Evolutionary conservation across 2,329 filamentous ascomycete species (phyloP), one percentile per base, ranked within the genome.

Genomic region (Neofusicoccum sp.): DNA sequence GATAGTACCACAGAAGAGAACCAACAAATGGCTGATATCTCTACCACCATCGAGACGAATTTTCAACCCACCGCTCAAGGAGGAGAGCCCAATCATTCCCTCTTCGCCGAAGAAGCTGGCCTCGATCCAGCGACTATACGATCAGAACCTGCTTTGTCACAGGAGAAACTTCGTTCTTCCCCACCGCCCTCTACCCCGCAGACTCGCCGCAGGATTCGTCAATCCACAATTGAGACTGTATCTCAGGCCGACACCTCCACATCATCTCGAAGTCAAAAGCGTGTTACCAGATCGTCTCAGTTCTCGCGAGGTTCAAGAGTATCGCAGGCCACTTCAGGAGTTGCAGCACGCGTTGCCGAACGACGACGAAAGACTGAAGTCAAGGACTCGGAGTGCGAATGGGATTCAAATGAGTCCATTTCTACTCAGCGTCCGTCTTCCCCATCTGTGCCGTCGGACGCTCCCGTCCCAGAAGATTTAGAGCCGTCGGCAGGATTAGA

Each of bases 351-450:
- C 14, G 59, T 57, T 1, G 41, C 51, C 9, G 30, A 43, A 7
- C 33, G 49, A 16, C 49, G 49, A 4, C 28, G 59, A 14, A 26
- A 41, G n/a, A 36, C 5, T 12, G 43, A 49, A 14, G 49, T 57
- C 48, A 61, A 61, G 28, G 49, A 61, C 11, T 61, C 49, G 2
- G 59, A 61, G 20, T 41, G 20, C 8, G 45, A 51, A 26, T 56
- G 41, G 43, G 43, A 61, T 12, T 61, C 59, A 3, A 36, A 47
- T 26, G 49, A 30, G 20, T 48, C 59, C 4, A 47, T 57, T 6
- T 57, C 59, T 3, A 57, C 59, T 11, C 49, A 48, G 12, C 26
- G 33, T 4, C 45, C 33, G 7, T 61, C 59, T 11, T 60, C 58
- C 9, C 48, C 58, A 16, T 56, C 51, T 2, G 28, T 24, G 8